A percentile compares a stretch with the other conserved stretches of the same genome.
These are phyloP conservation scores for Vachellia pachyceras DNA, from an alignment of 306 rosid species.

Conservation along the genomic window DNA sequence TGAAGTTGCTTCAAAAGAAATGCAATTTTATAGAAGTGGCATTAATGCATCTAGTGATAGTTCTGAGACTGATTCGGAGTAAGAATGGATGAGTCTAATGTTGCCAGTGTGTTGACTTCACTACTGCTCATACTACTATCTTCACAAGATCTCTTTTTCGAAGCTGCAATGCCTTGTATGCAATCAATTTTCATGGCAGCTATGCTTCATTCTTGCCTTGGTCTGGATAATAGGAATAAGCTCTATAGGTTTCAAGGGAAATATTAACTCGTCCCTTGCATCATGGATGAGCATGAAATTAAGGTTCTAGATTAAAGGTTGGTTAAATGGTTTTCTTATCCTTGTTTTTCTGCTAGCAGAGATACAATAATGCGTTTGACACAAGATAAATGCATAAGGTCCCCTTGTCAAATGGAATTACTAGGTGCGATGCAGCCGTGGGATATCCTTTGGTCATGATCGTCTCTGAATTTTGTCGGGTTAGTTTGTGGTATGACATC, in stretches of 20 bases:
- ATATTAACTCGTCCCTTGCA: constrained; percentile 39
- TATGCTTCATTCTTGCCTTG: constrained; percentile 32
- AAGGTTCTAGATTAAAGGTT: constrained; percentile 37
- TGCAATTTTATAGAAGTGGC: constrained; percentile 43
- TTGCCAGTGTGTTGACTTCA: constrained; percentile 17
- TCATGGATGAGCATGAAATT: constrained; percentile 34
- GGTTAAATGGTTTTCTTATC: constrained; percentile 24
- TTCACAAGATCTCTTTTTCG: constrained; percentile 29
- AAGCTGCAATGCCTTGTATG: constrained; percentile 39
- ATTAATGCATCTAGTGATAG: constrained; percentile 47
- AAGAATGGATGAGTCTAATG: constrained; percentile 44
- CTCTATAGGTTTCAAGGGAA: constrained; percentile 41
- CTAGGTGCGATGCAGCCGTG: constrained; percentile 23
- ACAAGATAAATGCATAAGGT: constrained; percentile 38
- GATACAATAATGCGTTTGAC: constrained; percentile 32
- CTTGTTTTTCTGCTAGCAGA: constrained; percentile 41
- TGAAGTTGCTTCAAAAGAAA: constrained; percentile 49
- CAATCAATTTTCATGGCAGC: constrained; percentile 55
- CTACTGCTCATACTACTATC: constrained; percentile 33
- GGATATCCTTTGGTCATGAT: constrained; percentile 7
- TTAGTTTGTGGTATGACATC: not conserved
- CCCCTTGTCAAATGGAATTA: constrained; percentile 4
- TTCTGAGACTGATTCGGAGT: constrained; percentile 41
- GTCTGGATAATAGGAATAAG: constrained; percentile 48
- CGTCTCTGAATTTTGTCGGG: not conserved